These are phyloP conservation scores for Centella asiatica DNA, from an alignment of 129 eudicot species.

Conservation along the genomic window DNA sequence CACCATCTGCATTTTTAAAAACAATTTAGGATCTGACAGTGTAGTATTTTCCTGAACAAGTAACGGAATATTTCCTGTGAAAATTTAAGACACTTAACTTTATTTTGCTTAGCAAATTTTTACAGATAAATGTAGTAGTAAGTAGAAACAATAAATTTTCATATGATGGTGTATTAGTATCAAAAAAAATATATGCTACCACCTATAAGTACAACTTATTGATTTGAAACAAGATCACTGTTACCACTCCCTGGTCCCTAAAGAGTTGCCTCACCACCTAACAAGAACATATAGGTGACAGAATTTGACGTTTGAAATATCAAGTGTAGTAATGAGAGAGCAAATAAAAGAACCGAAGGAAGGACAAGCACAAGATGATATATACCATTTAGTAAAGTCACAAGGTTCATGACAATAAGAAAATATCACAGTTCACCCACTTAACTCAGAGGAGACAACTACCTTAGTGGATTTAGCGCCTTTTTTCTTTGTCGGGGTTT, in stretches of 20 bases:
- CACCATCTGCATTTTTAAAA: constrained; percentile 25
- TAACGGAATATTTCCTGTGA: not conserved
- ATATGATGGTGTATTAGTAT: too few relatives aligned
- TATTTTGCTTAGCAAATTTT: not conserved
- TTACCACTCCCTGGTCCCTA: not conserved
- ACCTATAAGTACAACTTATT: not conserved
- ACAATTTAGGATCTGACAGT: not conserved
- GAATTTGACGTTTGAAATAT: not conserved
- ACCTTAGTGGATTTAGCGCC: constrained; percentile 59
- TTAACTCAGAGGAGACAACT: not conserved
- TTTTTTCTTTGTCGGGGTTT: constrained; percentile 44
- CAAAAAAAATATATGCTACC: not conserved
- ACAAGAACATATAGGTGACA: not conserved
- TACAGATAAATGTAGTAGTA: too few relatives aligned
- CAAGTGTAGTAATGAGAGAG: not conserved
- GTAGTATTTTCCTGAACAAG: not conserved
- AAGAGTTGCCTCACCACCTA: not conserved
- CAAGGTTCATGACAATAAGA: not conserved
- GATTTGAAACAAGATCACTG: not conserved
- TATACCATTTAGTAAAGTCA: not conserved
- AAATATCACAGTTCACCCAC: not conserved
- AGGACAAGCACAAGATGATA: not conserved
- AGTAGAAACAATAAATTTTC: too few relatives aligned
- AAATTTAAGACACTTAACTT: not conserved
- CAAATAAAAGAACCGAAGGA: not conserved